Base-by-base conservation (phyloP, 2,329 filamentous ascomycete genomes). In the Myrmaecium sp. region DNA sequence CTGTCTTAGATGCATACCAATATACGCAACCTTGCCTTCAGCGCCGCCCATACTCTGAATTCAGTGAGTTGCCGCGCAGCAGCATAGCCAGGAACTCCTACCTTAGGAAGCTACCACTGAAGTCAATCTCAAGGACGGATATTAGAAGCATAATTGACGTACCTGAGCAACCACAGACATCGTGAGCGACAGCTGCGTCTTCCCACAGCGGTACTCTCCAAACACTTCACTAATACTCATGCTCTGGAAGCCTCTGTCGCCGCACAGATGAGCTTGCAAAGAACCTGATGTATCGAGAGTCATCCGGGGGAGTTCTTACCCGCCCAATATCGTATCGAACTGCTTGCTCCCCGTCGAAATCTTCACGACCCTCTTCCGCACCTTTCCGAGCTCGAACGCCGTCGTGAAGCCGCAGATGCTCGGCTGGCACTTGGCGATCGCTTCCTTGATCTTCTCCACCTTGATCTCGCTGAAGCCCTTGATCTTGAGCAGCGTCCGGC, bases 341-440 rank as follows among this genome's bases (percentile, higher is more conserved):
- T 70, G 66, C 47, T 74, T 74, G 48, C 70, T 76, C n/a, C 73
- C 71, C 11, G 73, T 77, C 14, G 69, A 73, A 28, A 78, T 69
- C 35, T 63, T 66, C 34, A 72, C 60, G 25, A 74, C 71, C 30
- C 62, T 59, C 46, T 69, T 74, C 20, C 73, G 64, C 35, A 69
- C 58, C 28, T 73, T 64, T 10, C 63, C 61, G 19, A 76, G 58
- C 42, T 77, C 73, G 39, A 68, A 64, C 23, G 69, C 69, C 21
- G 72, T 77, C 35, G 74, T 67, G 43, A 76, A 76, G 5, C 69
- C 65, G 29, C 30, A 10, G 6, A 26, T 20, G 40, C 49, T 29
- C 46, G 69, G 66, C 45, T 65, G 51, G 32, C 64, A 69, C 45
- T 74, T 74, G 23, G 59, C 57, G 28, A 70, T 61, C 25, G 72